These are phyloP conservation scores for Ichthyophthirius multifiliis DNA, from an alignment of 169 alveolate species.

Conservation along the genomic window DNA sequence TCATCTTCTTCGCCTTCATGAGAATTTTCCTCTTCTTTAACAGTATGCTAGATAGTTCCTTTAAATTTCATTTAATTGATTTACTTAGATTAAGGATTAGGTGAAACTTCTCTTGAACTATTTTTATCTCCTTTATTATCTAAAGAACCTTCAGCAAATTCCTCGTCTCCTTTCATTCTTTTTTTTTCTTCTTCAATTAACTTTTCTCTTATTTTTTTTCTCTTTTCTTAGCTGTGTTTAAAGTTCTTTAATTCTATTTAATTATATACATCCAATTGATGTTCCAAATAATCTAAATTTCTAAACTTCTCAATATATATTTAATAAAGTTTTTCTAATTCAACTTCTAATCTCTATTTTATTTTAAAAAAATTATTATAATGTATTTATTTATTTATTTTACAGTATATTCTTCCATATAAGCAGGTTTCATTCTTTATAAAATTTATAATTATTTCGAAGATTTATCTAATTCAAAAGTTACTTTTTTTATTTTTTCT, in stretches of 20 bases:
- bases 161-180: slow-evolving; percentile 17
- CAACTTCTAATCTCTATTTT: slow-evolving; percentile 58
- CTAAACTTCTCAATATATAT: slow-evolving; percentile 78
- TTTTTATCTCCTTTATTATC: slow-evolving; percentile 12
- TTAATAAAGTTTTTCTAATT: slow-evolving; percentile 61
- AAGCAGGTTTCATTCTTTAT: slow-evolving; percentile 85
- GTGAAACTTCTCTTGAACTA: slow-evolving; percentile 10
- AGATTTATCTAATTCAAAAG: slow-evolving; percentile 77
- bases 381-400: slow-evolving; percentile 50
- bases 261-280: slow-evolving; percentile 68
- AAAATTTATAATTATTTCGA: slow-evolving; percentile 70
- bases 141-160: background rate
- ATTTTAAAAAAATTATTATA: background rate
- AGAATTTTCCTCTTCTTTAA: slow-evolving; percentile 26
- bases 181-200: background rate
- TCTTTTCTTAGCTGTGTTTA: slow-evolving; percentile 27
- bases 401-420: slow-evolving; percentile 80
- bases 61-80: slow-evolving; percentile 15
- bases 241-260: slow-evolving; percentile 52
- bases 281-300: slow-evolving; percentile 78
- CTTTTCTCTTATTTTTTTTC: slow-evolving; percentile 13
- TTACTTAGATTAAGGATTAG: background rate
- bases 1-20: slow-evolving; percentile 28
- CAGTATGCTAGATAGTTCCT: background rate
- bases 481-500: slow-evolving; percentile 65